These are phyloP conservation scores for Aspergillus thermomutatus DNA, from an alignment of 2,329 filamentous ascomycete genomes.

Conservation along the genomic window DNA sequence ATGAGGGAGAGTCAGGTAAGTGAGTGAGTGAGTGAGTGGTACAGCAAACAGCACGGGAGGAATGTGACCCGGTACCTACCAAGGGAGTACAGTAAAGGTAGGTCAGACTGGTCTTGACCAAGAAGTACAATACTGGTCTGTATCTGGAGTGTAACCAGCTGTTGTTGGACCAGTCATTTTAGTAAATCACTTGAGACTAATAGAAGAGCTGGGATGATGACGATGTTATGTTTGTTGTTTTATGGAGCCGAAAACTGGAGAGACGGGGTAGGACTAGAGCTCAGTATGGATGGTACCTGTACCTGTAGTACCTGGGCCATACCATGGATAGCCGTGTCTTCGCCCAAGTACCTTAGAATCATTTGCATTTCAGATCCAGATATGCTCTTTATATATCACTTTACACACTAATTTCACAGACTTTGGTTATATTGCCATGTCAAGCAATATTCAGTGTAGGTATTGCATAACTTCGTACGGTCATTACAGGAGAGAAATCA, in stretches of 20 bases:
- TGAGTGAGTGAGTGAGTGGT: neutral
- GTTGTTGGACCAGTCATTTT: neutral
- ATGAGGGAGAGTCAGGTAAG: neutral
- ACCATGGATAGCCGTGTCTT: neutral
- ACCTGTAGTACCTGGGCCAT: neutral
- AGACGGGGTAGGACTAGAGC: neutral
- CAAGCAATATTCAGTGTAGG: neutral
- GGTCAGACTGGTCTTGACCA: neutral
- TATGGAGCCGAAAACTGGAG: neutral
- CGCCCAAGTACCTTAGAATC: neutral
- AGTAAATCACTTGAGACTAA: neutral
- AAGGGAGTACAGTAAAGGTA: neutral
- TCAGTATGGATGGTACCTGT: neutral
- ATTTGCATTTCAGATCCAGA: neutral
- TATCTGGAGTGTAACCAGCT: neutral
- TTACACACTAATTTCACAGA: neutral
- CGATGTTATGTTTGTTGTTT: neutral
- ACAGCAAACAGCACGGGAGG: neutral
- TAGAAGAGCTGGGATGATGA: neutral
- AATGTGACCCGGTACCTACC: neutral
- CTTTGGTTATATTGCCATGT: neutral
- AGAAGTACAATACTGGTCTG: neutral
- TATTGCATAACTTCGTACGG: neutral
- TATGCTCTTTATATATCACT: neutral
- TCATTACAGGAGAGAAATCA: neutral